These are phyloP conservation scores for Irpex rosettiformis DNA, from an alignment of 1,284 basidiomycete genomes.

Conservation along the genomic window DNA sequence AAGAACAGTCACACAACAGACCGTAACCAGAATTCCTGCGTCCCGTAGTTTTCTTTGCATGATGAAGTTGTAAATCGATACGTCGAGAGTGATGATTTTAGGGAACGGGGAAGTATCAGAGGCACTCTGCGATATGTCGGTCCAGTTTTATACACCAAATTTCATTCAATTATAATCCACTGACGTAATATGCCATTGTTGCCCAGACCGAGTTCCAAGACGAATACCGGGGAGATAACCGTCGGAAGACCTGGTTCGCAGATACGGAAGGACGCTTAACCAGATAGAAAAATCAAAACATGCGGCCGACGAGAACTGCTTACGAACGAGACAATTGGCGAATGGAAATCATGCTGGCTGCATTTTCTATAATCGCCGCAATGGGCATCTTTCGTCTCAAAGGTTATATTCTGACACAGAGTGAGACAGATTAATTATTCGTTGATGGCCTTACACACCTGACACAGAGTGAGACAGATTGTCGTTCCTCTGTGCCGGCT, in stretches of 20 bases:
- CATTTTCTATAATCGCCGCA: no score
- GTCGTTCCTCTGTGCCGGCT: neutral
- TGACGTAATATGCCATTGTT: neutral
- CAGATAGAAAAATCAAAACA: no score
- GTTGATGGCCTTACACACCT: neutral
- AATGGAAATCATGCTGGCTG: neutral
- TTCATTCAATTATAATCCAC: neutral
- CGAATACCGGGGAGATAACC: neutral
- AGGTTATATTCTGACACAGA: neutral
- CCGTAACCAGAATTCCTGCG: constrained; percentile 13
- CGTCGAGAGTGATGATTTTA: neutral
- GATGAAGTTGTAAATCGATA: neutral
- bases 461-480: neutral
- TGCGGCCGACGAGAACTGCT: neutral
- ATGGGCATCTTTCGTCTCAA: no score
- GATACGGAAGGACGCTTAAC: neutral
- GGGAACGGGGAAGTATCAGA: neutral
- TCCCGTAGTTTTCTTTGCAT: constrained; percentile 10
- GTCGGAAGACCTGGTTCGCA: neutral
- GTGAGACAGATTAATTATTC: neutral
- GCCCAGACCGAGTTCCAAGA: neutral
- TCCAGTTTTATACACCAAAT: neutral
- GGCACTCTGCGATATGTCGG: neutral
- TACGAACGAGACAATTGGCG: neutral
- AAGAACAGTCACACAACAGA: constrained; percentile 17